Conservation (phyloP, 768 basidiomycete genomes). For the Kwoniella heveanensis region DNA sequence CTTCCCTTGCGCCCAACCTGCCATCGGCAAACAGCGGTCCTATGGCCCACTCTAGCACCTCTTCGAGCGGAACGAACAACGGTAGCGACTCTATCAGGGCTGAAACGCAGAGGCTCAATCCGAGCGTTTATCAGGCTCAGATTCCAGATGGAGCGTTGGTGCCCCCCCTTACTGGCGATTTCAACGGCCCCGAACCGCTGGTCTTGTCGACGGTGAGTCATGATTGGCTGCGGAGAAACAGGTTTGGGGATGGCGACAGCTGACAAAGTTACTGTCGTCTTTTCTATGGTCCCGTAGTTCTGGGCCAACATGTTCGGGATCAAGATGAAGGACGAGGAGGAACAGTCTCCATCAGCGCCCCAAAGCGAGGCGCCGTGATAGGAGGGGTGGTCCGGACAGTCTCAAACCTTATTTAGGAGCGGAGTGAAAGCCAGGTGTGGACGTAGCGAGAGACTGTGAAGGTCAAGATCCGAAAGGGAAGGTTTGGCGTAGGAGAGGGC, state of each 20-base stretch:
- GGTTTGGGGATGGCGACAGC: neutral
- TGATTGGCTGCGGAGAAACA: neutral
- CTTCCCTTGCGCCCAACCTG: conserved; percentile 9
- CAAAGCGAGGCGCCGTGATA: neutral
- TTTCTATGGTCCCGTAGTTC: conserved; percentile 23
- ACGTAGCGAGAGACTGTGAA: too few species aligned
- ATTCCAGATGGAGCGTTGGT: neutral
- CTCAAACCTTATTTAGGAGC: too few species aligned
- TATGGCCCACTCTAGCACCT: neutral
- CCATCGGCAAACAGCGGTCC: neutral
- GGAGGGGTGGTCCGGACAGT: too few species aligned
- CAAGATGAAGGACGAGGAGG: conserved; percentile 30
- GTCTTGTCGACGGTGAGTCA: conserved; percentile 30
- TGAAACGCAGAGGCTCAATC: neutral
- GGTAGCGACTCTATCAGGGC: neutral
- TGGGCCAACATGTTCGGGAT: conserved; percentile 52
- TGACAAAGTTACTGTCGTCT: neutral
- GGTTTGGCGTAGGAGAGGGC: too few species aligned
- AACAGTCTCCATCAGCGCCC: neutral
- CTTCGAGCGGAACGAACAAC: neutral
- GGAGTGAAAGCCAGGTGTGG: too few species aligned
- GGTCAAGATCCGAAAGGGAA: too few species aligned
- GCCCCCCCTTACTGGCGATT: conserved; percentile 21
- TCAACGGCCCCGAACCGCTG: conserved; percentile 30
- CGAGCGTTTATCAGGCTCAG: neutral